A percentile compares a stretch with the other conserved stretches of the same genome.
These are phyloP conservation scores for Coemansia sp. DNA, from an alignment of 192 early-diverging fungal genomes.

Conservation along the genomic window DNA sequence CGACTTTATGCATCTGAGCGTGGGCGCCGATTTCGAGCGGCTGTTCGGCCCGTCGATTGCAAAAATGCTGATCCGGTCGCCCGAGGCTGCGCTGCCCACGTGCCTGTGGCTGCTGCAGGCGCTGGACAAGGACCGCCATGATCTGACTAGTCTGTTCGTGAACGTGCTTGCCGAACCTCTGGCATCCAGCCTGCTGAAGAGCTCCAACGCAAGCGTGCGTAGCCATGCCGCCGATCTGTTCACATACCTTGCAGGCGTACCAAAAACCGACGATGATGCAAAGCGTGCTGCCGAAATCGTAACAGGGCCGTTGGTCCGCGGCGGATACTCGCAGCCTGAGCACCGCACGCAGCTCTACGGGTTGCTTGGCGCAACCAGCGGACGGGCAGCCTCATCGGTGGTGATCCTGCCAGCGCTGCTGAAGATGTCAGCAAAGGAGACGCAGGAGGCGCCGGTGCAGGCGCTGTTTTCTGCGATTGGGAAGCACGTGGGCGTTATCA, in stretches of 20 bases:
- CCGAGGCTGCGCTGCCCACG: conserved; percentile 73
- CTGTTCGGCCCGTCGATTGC: conserved; percentile 67
- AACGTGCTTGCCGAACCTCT: conserved; percentile 60
- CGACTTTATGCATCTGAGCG: conserved; percentile 60
- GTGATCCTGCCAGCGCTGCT: conserved; percentile 63
- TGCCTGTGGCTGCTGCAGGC: conserved; percentile 62
- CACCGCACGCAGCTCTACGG: conserved; percentile 67
- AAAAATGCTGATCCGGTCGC: conserved; percentile 80
- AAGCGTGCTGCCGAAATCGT: conserved; percentile 16
- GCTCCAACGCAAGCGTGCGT: conserved; percentile 34
- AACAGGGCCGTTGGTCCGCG: conserved; percentile 50
- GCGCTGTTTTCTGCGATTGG: conserved; percentile 63
- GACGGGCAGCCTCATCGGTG: conserved; percentile 41
- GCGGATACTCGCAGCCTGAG: conserved; percentile 64
- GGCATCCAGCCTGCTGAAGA: conserved; percentile 35
- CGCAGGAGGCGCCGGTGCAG: conserved; percentile 66
- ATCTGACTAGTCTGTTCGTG: conserved; percentile 61
- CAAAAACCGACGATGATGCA: conserved; percentile 22
- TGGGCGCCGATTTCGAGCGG: conserved; percentile 57
- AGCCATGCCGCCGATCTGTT: conserved; percentile 29
- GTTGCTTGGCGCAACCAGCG: conserved; percentile 38
- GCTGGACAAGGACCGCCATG: conserved; percentile 51
- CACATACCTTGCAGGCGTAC: conserved; percentile 25
- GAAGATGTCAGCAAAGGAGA: conserved; percentile 75
- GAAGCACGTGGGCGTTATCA: conserved; percentile 57